Evolutionary conservation across 352 stramenopile genomes (phyloP).

Genomic region (Phytophthora syringae): DNA sequence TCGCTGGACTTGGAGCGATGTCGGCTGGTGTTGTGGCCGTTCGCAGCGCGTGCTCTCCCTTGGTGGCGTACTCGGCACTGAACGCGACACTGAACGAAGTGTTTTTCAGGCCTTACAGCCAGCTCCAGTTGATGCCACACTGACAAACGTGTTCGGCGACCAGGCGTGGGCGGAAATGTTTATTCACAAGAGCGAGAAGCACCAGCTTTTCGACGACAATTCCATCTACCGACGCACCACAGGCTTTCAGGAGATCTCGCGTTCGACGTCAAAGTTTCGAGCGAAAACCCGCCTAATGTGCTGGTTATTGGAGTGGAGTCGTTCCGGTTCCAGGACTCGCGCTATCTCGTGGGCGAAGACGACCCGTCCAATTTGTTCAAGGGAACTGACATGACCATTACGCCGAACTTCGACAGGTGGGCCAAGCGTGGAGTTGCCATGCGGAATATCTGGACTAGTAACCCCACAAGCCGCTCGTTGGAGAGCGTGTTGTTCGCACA

Average conservation of each 20-base stretch:
- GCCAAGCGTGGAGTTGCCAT: conserved; percentile 55
- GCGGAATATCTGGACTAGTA: conserved; percentile 66
- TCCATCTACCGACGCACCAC: conserved; percentile 27
- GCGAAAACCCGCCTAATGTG: conserved; percentile 47
- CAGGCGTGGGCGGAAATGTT: conserved; percentile 17
- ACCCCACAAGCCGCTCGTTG: conserved; percentile 56
- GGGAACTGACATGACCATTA: conserved; percentile 39
- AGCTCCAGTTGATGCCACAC: conserved; percentile 5
- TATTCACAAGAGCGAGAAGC: conserved; percentile 31
- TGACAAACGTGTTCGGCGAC: conserved; percentile 8
- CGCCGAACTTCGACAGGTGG: conserved; percentile 56
- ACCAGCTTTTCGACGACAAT: conserved; percentile 25
- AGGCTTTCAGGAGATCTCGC: conserved; percentile 26
- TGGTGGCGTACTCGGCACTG: conserved; percentile 28
- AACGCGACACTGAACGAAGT: conserved; percentile 41
- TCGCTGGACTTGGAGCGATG: conserved; percentile 18
- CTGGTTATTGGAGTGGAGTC: conserved; percentile 60
- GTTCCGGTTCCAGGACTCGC: conserved; percentile 58
- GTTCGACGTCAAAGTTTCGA: conserved; percentile 46
- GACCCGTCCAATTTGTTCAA: conserved; percentile 46
- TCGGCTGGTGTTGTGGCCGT: conserved; percentile 18
- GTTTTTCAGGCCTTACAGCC: conserved; percentile 19
- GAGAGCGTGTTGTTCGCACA: conserved; percentile 63
- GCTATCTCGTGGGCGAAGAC: conserved; percentile 52
- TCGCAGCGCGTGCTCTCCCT: conserved; percentile 6